A percentile compares a stretch with the other conserved stretches of the same genome.
These are phyloP conservation scores for Cruciata laevipes DNA, from an alignment of 257 asterid genomes.

Conservation along the genomic window DNA sequence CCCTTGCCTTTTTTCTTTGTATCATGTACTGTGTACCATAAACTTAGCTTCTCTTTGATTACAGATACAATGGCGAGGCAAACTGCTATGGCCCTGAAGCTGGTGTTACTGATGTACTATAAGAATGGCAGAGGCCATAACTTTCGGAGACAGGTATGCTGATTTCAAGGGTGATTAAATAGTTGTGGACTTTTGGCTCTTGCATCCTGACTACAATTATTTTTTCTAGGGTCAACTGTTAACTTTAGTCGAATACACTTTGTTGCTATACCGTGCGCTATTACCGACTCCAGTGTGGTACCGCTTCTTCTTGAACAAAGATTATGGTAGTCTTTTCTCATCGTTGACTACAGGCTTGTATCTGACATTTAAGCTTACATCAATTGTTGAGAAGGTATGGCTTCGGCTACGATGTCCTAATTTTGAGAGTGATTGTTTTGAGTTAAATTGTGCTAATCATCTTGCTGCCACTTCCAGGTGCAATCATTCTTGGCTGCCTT, in stretches of 20 bases:
- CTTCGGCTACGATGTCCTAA: conserved; percentile 6
- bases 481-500: conserved; percentile 58
- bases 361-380: conserved; percentile 82
- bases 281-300: conserved; percentile 95
- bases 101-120: conserved; percentile 62
- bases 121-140: conserved; percentile 79
- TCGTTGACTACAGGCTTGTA: conserved; percentile 79
- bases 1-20: background rate
- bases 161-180: conserved; percentile 8
- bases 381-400: conserved; percentile 73
- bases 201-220: conserved; percentile 19
- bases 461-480: conserved; percentile 34
- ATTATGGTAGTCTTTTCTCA: conserved; percentile 84
- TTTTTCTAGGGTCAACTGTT: conserved; percentile 75
- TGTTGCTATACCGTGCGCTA: conserved; percentile 84
- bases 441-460: background rate
- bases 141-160: conserved; percentile 79
- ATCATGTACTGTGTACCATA: background rate
- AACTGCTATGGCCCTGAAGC: conserved; percentile 74
- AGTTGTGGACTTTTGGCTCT: background rate
- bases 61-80: conserved; percentile 82
- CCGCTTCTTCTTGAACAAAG: conserved; percentile 87
- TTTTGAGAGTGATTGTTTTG: background rate
- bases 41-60: conserved; percentile 13
- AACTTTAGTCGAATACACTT: conserved; percentile 74